Percentiles rank a stretch among this genome's conserved stretches.
These are phyloP conservation scores for Exophiala sideris DNA, from an alignment of 2,329 filamentous ascomycete species.

Conservation along the genomic window DNA sequence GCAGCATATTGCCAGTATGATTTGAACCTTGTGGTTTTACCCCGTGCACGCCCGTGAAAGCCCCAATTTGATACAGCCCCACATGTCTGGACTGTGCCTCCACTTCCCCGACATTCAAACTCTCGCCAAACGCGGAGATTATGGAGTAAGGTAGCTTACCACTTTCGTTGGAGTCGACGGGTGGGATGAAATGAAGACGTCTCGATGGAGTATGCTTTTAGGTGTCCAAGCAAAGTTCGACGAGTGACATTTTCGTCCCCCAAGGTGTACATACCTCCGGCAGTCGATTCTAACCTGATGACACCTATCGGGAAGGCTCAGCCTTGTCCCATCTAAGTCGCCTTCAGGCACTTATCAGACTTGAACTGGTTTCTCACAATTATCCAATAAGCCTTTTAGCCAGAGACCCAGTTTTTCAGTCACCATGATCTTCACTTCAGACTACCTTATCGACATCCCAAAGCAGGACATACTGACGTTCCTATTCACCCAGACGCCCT, in stretches of 20 bases:
- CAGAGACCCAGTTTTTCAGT: no score
- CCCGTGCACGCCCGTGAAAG: neutral
- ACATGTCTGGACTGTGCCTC: neutral
- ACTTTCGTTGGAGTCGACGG: neutral
- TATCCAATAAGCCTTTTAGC: no score
- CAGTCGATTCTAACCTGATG: no score
- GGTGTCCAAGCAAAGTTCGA: no score
- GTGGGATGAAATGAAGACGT: neutral
- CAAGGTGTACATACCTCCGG: no score
- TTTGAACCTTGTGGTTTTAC: neutral
- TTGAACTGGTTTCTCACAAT: no score
- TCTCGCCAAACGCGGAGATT: neutral
- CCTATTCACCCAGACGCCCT: slow-evolving; percentile 15
- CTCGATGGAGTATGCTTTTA: neutral
- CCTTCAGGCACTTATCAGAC: no score
- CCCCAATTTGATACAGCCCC: neutral
- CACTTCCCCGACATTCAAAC: slow-evolving; percentile 7
- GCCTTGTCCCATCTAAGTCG: neutral
- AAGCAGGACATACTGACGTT: slow-evolving; percentile 17
- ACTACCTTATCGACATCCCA: slow-evolving; percentile 18
- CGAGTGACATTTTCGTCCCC: no score
- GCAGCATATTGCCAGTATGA: neutral
- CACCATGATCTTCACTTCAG: slow-evolving; percentile 21
- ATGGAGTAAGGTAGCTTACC: neutral
- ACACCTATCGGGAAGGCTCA: neutral